These are phyloP conservation scores for Fonsecaea erecta DNA, from an alignment of 2,329 filamentous ascomycete genomes.

Conservation along the genomic window DNA sequence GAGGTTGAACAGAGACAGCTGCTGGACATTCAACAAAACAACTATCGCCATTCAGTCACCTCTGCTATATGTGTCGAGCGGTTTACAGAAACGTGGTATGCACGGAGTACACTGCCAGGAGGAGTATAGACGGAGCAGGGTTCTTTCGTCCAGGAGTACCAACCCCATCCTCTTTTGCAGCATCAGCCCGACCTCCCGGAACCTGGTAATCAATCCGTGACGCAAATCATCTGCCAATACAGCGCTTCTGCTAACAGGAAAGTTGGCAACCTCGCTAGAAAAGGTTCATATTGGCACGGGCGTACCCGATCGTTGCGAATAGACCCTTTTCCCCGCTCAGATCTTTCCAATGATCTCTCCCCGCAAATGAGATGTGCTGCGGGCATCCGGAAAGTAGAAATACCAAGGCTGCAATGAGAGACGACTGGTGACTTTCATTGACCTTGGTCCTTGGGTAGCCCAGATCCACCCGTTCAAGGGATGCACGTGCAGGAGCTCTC, in stretches of 20 bases:
- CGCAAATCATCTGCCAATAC: not conserved
- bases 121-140: not conserved
- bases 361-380: not conserved
- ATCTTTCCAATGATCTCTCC: not conserved
- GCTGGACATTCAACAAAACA: not conserved
- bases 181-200: not conserved
- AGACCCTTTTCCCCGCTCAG: not conserved
- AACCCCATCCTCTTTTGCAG: not conserved
- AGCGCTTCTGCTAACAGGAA: not conserved
- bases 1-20: not conserved
- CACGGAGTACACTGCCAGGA: not conserved
- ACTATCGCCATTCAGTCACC: not conserved
- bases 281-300: not conserved
- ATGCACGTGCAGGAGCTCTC: not conserved
- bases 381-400: not conserved
- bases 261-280: not conserved
- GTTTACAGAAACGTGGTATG: not conserved
- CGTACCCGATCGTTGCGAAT: not conserved
- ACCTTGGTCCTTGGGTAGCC: not conserved
- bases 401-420: not conserved
- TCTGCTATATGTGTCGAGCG: not conserved
- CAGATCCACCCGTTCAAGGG: not conserved
- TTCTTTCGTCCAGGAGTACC: not conserved
- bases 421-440: not conserved
- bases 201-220: not conserved